phyloP scores from a whole-genome alignment of 23 red algal species.

The Chondrus crispus region DNA sequence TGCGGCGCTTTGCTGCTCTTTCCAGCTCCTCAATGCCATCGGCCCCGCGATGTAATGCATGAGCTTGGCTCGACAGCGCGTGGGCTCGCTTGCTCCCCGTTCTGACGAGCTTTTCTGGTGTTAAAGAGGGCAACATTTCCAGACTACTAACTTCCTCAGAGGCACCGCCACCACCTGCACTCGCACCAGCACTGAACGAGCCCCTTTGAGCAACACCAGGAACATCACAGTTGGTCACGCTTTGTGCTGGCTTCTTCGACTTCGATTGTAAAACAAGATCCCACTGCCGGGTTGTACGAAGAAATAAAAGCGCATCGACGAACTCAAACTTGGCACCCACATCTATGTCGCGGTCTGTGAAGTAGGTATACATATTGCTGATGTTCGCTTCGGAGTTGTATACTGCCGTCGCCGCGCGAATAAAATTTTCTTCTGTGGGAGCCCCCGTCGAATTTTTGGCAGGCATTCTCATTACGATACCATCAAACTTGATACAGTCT shows the following conservation, averaged over 20 bases:
- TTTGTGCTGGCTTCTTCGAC: too few species aligned
- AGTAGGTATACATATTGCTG: neutral
- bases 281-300: conserved; percentile 6
- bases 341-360: neutral
- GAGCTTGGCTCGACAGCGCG: neutral
- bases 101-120: too few species aligned
- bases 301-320: neutral
- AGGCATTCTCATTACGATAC: neutral
- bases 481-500: neutral
- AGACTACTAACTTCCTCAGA: too few species aligned
- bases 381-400: neutral
- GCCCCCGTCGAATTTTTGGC: neutral
- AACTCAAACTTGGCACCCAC: neutral
- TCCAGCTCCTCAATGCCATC: neutral
- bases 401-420: neutral
- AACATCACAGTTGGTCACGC: too few species aligned
- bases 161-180: too few species aligned
- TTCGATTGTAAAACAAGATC: neutral
- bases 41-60: neutral
- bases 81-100: neutral
- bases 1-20: neutral
- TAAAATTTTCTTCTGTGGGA: conserved; percentile 12
- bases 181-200: too few species aligned
- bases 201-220: too few species aligned
- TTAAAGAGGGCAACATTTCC: too few species aligned